These are phyloP conservation scores for Endocalyx cinctus DNA, from an alignment of 2,329 filamentous ascomycete species.

Conservation along the genomic window DNA sequence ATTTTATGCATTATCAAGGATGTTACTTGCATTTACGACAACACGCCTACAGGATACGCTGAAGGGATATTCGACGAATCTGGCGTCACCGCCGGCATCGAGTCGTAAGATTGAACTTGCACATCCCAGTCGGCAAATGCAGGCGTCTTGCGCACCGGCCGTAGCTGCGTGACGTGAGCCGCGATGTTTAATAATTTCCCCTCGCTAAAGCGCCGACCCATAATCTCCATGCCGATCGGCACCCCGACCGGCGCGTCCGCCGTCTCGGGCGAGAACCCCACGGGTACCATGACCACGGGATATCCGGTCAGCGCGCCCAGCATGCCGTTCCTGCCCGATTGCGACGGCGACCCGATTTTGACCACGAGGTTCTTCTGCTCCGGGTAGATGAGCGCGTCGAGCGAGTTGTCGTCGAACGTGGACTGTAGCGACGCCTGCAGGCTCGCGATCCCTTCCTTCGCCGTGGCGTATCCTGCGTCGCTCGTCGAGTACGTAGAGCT, in stretches of 20 bases:
- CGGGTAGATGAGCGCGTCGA: conserved; percentile 3
- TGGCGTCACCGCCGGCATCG: conserved; percentile 41
- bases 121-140: conserved; percentile 36
- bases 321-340: conserved; percentile 51
- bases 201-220: conserved; percentile 54
- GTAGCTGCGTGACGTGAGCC: conserved; percentile 42
- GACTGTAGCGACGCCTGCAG: background rate
- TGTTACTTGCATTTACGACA: conserved; percentile 23
- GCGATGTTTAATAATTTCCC: conserved; percentile 48
- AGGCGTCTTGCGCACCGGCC: conserved; percentile 42
- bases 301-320: conserved; percentile 35
- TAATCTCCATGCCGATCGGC: conserved; percentile 61
- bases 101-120: conserved; percentile 32
- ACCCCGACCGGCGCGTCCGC: conserved; percentile 50
- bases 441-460: conserved; percentile 22
- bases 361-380: conserved; percentile 36
- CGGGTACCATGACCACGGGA: conserved; percentile 43
- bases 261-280: conserved; percentile 45
- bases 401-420: conserved; percentile 1
- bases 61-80: conserved; percentile 35
- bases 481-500: conserved; percentile 46
- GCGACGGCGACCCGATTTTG: conserved; percentile 49
- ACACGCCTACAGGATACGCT: conserved; percentile 44
- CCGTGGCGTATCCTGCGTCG: conserved; percentile 44
- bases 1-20: too few relatives aligned